Percentiles rank a stretch among this genome's conserved stretches.
Conservation (phyloP, 2,329 filamentous ascomycete genomes). For the Aureobasidium lini region DNA sequence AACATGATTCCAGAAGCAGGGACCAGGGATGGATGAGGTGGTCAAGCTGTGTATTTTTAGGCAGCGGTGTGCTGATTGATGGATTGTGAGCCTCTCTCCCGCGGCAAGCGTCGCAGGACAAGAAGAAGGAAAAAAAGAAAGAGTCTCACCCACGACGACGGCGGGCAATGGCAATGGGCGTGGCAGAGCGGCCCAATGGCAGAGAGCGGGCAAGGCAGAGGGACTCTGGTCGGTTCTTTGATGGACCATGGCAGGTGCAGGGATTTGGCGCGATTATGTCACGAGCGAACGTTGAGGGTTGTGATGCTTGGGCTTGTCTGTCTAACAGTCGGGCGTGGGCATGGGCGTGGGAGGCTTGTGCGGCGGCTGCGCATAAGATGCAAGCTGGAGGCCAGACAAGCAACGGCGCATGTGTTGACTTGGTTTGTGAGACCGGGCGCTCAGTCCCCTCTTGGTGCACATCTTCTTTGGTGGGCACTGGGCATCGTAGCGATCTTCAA, state of each 20-base stretch:
- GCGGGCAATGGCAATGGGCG: not conserved
- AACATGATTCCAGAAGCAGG: constrained; percentile 12
- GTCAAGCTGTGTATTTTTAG: constrained; percentile 8
- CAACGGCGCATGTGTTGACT: constrained; percentile 12
- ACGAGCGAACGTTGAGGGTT: not conserved
- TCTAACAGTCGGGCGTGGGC: not conserved
- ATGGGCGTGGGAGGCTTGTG: not conserved
- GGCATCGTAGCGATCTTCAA: constrained; percentile 11
- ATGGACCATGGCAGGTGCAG: not conserved
- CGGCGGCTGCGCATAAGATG: not conserved
- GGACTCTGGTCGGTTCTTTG: not conserved
- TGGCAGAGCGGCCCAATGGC: not conserved
- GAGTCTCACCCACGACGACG: not conserved
- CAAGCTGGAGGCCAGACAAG: constrained; percentile 1
- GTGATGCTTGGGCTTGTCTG: constrained; percentile 10
- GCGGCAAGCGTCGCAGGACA: constrained; percentile 1
- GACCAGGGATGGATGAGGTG: constrained; percentile 1
- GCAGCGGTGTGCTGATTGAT: constrained; percentile 4
- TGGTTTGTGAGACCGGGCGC: constrained; percentile 11
- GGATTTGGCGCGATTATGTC: not conserved
- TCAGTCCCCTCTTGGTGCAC: not conserved
- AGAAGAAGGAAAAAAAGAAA: constrained; percentile 1
- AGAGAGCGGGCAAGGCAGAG: not conserved
- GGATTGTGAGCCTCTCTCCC: not conserved
- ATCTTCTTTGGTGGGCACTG: not conserved